Evolutionary conservation across 176 grass and related monocot species (phyloP).

Genomic region (Panicum miliaceum): DNA sequence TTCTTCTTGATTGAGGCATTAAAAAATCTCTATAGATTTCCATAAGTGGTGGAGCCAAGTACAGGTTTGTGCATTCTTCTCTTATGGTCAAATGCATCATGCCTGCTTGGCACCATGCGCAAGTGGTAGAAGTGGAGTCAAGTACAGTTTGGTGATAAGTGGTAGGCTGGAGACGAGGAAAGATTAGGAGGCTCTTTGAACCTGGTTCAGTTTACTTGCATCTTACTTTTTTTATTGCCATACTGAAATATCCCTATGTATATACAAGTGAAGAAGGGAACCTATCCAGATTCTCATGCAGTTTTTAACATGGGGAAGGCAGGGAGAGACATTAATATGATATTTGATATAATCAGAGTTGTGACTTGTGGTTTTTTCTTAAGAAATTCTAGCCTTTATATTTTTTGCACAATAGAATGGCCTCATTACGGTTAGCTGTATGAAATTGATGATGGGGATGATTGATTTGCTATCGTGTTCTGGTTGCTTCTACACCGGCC

Average conservation of each 20-base stretch:
- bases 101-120: conserved; percentile 39
- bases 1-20: conserved; percentile 44
- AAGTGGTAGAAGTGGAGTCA: conserved; percentile 35
- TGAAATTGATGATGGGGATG: not conserved
- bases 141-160: conserved; percentile 40
- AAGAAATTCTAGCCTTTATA: too few relatives aligned
- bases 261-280: not conserved
- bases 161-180: too few relatives aligned
- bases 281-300: not conserved
- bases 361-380: too few relatives aligned
- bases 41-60: too few relatives aligned
- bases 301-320: not conserved
- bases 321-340: not conserved
- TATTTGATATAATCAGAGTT: too few relatives aligned
- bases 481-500: not conserved
- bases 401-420: not conserved
- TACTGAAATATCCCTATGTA: not conserved
- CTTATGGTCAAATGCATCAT: conserved; percentile 54
- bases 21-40: conserved; percentile 47
- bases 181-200: not conserved
- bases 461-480: not conserved
- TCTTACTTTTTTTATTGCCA: not conserved
- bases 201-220: not conserved
- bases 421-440: not conserved
- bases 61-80: too few relatives aligned